Evolutionary conservation across 495 filamentous ascomycete genomes (phyloP), one percentile per base, ranked within the genome.

Genomic region (Podospora appendiculata): DNA sequence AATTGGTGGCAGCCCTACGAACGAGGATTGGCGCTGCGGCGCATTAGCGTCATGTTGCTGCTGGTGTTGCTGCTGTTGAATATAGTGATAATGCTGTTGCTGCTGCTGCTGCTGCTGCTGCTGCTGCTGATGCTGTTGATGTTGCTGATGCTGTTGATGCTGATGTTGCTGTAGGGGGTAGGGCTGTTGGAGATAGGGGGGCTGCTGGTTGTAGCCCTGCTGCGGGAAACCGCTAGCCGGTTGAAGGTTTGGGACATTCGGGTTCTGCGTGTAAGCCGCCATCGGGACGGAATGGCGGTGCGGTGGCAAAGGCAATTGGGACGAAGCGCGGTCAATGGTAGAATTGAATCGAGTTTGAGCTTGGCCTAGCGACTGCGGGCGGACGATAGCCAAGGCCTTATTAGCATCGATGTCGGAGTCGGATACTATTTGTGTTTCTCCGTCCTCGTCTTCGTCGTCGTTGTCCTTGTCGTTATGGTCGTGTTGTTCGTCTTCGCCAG

Each of bases 1-100:
- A 53, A 81, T 77, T 11, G 77, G 75, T 12, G 78, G 78, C 39
- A 79, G 59, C 10, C 72, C 72, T 38, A 68, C 64, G 40, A 72
- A 74, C 3, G 72, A 72, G 7, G 69, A 57, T n/a, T 58, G 56
- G 32, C 69, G 60, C 1, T 62, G 55, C 38, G 62, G 48, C 33
- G 43, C 57, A 50, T 64, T 56, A 19, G 52, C 16, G 16, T 49
- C 49, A 16, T 46, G 16, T 13, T 53, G 57, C 32, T 54, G 54
- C 41, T 51, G 52, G 7, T 58, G 44, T 18, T 53, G 52, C 32
- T 54, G 60, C 6, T 54, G 52, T 19, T 55, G 6, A 52, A 57
- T 17, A n/a, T n/a, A n/a, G n/a, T 47, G 61, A 36, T 42, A 52
- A 8, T 56, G 52, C 19, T 46, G 57, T n/a, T 49, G 54, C 7